phyloP scores from a whole-genome alignment of 495 filamentous ascomycete genomes.

The Xylaria bambusicola region DNA sequence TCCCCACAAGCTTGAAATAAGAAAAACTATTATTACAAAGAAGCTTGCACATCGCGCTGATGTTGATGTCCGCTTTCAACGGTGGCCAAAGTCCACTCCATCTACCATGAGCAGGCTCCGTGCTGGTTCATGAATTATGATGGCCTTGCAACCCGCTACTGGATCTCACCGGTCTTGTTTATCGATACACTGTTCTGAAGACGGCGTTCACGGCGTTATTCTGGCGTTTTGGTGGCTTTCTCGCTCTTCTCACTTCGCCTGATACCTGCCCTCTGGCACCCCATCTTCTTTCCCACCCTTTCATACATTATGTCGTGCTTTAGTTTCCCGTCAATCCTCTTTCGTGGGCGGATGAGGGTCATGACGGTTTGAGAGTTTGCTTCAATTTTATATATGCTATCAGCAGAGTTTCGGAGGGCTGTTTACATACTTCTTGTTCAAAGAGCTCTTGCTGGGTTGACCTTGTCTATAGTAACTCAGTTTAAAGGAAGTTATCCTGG shows the following conservation, averaged over 20 bases:
- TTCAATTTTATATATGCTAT: not conserved
- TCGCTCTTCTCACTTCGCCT: constrained; percentile 16
- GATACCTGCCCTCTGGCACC: constrained; percentile 26
- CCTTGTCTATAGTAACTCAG: not conserved
- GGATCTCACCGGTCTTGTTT: constrained; percentile 8
- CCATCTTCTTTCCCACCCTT: not conserved
- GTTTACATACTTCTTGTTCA: not conserved
- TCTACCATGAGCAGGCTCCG: constrained; percentile 4
- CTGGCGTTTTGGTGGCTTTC: constrained; percentile 26
- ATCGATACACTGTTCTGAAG: constrained; percentile 3
- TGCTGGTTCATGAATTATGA: not conserved
- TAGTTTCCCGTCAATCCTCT: not conserved
- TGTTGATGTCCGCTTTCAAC: not conserved
- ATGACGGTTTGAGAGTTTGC: not conserved
- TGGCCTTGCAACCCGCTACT: constrained; percentile 10
- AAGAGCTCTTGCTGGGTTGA: not conserved
- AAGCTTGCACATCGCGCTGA: not conserved
- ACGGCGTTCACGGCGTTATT: constrained; percentile 29
- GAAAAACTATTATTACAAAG: not conserved
- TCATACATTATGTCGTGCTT: not conserved
- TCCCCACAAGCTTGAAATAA: not conserved
- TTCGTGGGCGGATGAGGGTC: not conserved
- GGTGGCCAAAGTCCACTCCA: constrained; percentile 7
- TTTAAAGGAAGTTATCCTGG: not conserved
- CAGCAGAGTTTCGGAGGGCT: not conserved